These are phyloP conservation scores for Apiotrichum mycotoxinovorans DNA, from an alignment of 1,284 basidiomycete species.

Conservation along the genomic window DNA sequence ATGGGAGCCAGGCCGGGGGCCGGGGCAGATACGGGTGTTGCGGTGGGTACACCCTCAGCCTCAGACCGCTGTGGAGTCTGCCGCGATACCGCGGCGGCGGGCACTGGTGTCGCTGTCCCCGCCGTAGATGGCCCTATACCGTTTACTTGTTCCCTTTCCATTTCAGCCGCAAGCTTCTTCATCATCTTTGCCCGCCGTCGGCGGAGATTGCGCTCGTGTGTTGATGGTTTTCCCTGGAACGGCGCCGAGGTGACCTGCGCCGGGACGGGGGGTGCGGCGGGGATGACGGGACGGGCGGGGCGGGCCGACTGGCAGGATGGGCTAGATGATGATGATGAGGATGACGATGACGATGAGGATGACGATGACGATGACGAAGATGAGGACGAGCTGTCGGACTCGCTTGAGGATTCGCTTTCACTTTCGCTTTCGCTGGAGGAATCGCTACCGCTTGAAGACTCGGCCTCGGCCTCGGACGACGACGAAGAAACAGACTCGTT, in stretches of 20 bases:
- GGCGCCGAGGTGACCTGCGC: slow-evolving; percentile 29
- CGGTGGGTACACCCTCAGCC: too few relatives aligned
- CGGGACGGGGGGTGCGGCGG: slow-evolving; percentile 5
- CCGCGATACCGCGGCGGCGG: too few relatives aligned
- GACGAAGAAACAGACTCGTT: not conserved
- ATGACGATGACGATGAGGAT: slow-evolving; percentile 8
- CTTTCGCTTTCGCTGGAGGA: slow-evolving; percentile 2
- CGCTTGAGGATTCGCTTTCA: not conserved
- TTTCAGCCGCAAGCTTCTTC: slow-evolving; percentile 17
- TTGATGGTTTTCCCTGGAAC: slow-evolving; percentile 39
- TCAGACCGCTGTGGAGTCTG: too few relatives aligned
- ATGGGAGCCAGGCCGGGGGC: too few relatives aligned
- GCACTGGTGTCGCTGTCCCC: too few relatives aligned
- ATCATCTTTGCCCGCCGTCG: slow-evolving; percentile 28
- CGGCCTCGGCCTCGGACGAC: slow-evolving; percentile 3
- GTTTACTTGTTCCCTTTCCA: too few relatives aligned
- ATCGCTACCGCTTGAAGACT: not conserved
- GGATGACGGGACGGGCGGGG: not conserved
- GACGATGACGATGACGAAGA: slow-evolving; percentile 17
- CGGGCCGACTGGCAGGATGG: not conserved
- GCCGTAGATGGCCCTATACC: too few relatives aligned
- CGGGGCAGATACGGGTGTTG: too few relatives aligned
- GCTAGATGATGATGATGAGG: slow-evolving; percentile 12
- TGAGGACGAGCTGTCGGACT: slow-evolving; percentile 6
- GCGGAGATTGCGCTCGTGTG: slow-evolving; percentile 41